phyloP scores from a whole-genome alignment of 495 filamentous ascomycete species.

The Hypoxylon crocopeplum region DNA sequence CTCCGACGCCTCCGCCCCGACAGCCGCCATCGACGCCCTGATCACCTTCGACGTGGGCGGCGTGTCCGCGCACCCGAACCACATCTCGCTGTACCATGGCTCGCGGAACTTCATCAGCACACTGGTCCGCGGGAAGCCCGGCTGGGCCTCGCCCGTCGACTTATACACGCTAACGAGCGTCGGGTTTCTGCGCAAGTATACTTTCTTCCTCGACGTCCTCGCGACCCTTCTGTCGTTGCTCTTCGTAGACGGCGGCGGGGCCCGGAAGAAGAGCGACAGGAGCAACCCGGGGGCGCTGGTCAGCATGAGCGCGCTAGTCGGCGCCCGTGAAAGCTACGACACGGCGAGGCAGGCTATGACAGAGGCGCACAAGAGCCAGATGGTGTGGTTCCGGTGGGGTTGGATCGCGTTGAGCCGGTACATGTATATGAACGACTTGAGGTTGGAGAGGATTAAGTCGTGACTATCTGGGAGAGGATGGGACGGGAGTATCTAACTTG shows the following conservation, averaged over 20 bases:
- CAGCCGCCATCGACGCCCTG: conserved; percentile 75
- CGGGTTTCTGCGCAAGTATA: conserved; percentile 78
- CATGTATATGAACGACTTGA: conserved; percentile 94
- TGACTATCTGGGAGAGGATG: conserved; percentile 8
- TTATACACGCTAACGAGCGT: conserved; percentile 83
- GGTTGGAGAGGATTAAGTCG: conserved; percentile 57
- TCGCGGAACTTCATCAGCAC: conserved; percentile 71
- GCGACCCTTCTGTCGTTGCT: conserved; percentile 63
- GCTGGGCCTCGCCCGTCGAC: conserved; percentile 75
- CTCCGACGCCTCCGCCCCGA: conserved; percentile 47
- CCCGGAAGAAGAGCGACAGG: conserved; percentile 39
- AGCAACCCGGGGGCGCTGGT: conserved; percentile 63
- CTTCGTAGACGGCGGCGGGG: conserved; percentile 38
- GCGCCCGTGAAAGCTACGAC: conserved; percentile 59
- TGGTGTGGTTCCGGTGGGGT: conserved; percentile 97
- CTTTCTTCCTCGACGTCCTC: conserved; percentile 73
- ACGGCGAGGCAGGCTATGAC: conserved; percentile 85
- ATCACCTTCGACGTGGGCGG: conserved; percentile 87
- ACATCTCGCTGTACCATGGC: conserved; percentile 84
- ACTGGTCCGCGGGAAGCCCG: conserved; percentile 67
- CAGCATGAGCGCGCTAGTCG: conserved; percentile 67
- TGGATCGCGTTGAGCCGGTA: conserved; percentile 93
- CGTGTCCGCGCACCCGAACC: conserved; percentile 88
- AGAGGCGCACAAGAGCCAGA: conserved; percentile 88
- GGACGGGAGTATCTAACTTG: not conserved